These are phyloP conservation scores for Penicillium palitans DNA, from an alignment of 2,329 filamentous ascomycete species.

Conservation along the genomic window DNA sequence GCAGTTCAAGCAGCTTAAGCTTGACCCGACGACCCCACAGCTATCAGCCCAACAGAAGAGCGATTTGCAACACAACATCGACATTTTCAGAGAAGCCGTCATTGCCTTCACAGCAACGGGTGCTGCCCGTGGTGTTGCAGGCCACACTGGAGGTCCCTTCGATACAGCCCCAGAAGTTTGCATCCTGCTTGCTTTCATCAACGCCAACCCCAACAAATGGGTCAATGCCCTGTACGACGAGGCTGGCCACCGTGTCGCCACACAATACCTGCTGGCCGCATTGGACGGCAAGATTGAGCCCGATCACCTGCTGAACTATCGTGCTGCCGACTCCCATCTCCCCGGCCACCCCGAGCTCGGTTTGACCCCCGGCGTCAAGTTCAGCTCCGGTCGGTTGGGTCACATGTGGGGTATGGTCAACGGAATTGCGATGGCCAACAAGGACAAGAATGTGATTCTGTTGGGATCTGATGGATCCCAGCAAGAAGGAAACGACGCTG, in stretches of 20 bases:
- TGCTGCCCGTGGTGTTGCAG: constrained; percentile 39
- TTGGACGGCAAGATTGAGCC: constrained; percentile 39
- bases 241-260: constrained; percentile 44
- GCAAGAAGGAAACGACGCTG: constrained; percentile 45
- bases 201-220: constrained; percentile 35
- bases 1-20: constrained; percentile 39
- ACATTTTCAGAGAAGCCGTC: constrained; percentile 42
- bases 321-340: constrained; percentile 42
- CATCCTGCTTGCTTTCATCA: constrained; percentile 41
- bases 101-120: constrained; percentile 44
- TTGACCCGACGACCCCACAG: constrained; percentile 36
- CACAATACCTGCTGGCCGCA: constrained; percentile 42
- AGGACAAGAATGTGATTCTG: constrained; percentile 39
- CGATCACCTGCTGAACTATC: constrained; percentile 45
- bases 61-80: constrained; percentile 42
- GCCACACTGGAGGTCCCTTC: constrained; percentile 44
- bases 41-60: constrained; percentile 39
- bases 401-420: constrained; percentile 45
- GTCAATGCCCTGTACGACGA: constrained; percentile 42
- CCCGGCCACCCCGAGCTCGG: constrained; percentile 45
- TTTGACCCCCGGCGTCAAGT: constrained; percentile 42
- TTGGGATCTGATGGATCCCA: constrained; percentile 45
- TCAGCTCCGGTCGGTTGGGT: constrained; percentile 44
- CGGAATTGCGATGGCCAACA: constrained; percentile 41
- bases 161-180: constrained; percentile 45